Conservation (phyloP, 139 green algal species). For the Ostreobium quekettii region DNA sequence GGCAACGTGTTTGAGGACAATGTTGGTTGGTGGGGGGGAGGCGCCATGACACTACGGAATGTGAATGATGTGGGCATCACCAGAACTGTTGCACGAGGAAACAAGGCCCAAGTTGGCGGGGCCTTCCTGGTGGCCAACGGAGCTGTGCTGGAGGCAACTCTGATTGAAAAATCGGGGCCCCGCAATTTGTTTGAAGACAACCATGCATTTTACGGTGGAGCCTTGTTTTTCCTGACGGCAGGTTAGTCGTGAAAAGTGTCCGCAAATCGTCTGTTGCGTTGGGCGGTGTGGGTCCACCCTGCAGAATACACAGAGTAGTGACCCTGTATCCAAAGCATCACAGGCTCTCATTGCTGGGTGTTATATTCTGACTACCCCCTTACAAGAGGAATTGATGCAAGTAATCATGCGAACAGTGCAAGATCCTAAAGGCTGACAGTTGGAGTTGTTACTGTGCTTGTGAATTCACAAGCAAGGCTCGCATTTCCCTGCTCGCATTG, state of each 20-base stretch:
- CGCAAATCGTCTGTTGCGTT: not conserved
- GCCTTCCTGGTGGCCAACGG: slow-evolving; percentile 16
- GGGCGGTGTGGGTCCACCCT: too few relatives aligned
- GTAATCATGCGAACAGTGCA: not conserved
- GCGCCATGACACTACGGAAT: too few relatives aligned
- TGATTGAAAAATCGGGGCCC: not conserved
- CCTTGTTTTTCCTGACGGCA: not conserved
- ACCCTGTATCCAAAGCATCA: too few relatives aligned
- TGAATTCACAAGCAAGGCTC: not conserved
- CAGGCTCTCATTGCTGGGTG: too few relatives aligned
- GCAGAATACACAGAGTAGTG: too few relatives aligned
- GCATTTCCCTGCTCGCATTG: not conserved
- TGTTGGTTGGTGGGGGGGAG: too few relatives aligned
- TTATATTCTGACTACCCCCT: too few relatives aligned
- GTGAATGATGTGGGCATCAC: too few relatives aligned
- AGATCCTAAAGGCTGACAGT: not conserved
- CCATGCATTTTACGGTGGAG: slow-evolving; percentile 1
- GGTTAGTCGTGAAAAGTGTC: not conserved
- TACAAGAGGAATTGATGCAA: not conserved
- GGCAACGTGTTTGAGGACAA: too few relatives aligned
- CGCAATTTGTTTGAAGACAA: slow-evolving; percentile 4
- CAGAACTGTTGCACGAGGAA: too few relatives aligned
- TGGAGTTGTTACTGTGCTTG: not conserved
- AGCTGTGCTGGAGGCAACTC: not conserved
- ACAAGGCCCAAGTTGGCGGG: not conserved